Conservation (phyloP, 2,329 filamentous ascomycete genomes). For the Aspergillaceae sp. region DNA sequence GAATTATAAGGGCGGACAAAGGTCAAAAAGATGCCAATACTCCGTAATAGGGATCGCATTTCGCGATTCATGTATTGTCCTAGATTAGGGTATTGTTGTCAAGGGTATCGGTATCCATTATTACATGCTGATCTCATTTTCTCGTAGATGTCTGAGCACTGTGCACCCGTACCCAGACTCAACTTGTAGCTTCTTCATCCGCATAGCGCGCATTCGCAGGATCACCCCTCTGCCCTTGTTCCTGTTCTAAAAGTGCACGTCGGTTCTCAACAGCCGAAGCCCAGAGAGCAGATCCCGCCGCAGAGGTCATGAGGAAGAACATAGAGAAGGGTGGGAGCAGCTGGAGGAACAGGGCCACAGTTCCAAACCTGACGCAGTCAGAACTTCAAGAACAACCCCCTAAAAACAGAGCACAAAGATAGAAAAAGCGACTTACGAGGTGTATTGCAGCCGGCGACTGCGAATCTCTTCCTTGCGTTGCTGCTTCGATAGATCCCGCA, state of each 20-base stretch:
- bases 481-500: slow-evolving; percentile 65
- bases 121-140: too few relatives aligned
- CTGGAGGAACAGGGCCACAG: slow-evolving; percentile 72
- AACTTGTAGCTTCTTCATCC: background rate
- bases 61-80: too few relatives aligned
- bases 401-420: background rate
- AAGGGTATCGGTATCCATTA: background rate
- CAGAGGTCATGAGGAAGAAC: slow-evolving; percentile 83
- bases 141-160: background rate
- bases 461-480: slow-evolving; percentile 63
- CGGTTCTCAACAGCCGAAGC: slow-evolving; percentile 65
- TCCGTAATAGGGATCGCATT: too few relatives aligned
- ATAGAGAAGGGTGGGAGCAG: slow-evolving; percentile 88
- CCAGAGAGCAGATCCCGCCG: slow-evolving; percentile 80
- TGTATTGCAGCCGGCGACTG: slow-evolving; percentile 67
- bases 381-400: background rate
- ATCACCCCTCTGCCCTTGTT: background rate
- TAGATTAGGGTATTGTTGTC: background rate
- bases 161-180: background rate
- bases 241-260: slow-evolving; percentile 20
- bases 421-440: slow-evolving; percentile 50
- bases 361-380: slow-evolving; percentile 57
- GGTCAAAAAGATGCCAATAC: too few relatives aligned
- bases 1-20: too few relatives aligned
- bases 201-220: background rate